Base-by-base conservation (phyloP, 2,329 filamentous ascomycete genomes). In the Aspergillus sp. region DNA sequence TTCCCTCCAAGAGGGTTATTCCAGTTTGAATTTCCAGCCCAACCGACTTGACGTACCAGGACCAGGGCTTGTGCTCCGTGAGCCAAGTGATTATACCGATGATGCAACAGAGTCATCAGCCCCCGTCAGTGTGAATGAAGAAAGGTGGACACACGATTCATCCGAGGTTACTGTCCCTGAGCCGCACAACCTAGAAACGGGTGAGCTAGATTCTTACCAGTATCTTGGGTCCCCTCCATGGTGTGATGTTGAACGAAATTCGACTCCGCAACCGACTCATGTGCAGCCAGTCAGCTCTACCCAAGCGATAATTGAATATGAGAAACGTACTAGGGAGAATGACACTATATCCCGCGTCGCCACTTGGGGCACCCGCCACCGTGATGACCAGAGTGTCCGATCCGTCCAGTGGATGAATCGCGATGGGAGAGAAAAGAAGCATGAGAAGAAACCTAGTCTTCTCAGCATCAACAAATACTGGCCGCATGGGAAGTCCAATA, bases 311-410 rank as follows among this genome's bases (percentile, higher is more conserved):
- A 74, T 78, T 69, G 76, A 78, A 41, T 85, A 80, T 62, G 68
- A 75, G 32, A 71, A 75, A 61, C 76, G 78, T 48, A 79, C 79
- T 4, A 78, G 75, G 44, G 81, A 84, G 53, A 72, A 81, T 15
- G 83, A 85, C 50, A 79, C 78, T 8, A 76, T 79, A 44, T 85
- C 83, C 13, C 76, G 82, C 47, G 76, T 79, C 45, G 83, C 82
- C 17, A 85, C 83, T 9, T 78, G 83, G 68, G 82, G 82, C 20
- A 83, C 82, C 26, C 71, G 74, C 22, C 73, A 78, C 51, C 69
- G 81, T 36, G 83, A 85, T 57, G 70, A 82, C 51, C 77, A 78
- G 17, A 74, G 67, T 68, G 77, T 72, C 70, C 69, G 75, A 6
- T 71, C 79, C 26, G 75, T 80, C 51, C 79, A 78, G 47, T 70